Base-by-base conservation (phyloP, 331 rosid species). In the Acacia pycnantha region DNA sequence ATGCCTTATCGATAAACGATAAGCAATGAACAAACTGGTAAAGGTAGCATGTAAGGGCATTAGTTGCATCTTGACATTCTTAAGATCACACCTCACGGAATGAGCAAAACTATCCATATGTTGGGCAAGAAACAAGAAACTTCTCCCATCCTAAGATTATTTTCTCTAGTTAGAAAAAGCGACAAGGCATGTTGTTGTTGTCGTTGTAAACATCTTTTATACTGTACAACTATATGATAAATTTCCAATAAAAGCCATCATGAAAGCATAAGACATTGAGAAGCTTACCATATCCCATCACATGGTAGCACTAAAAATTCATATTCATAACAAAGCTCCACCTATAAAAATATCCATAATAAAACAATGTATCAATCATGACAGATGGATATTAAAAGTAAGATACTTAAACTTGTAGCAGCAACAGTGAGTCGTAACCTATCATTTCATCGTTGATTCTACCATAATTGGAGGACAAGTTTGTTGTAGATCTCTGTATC, bases 221-320 rank as follows among this genome's bases (percentile, higher is more conserved):
- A 44, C 56, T 71, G 50, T 81, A 56, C 43, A 64, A 76, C 51
- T 59, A 67, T 41, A 66, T 50, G 47, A 69, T 40, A 77, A 70
- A 41, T 35, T 37, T 79, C 37, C 22, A 44, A 80, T 47, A 76
- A 50, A 77, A n/a, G 56, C 1, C 27, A 13, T 22, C 14, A 82
- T 27, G 43, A 78, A 81, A 84, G 53, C 46, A 31, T n/a, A 79
- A 53, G 6, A 22, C 65, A 22, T 22, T 9, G 24, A 58, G 80
- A 87, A 43, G 50, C 89, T 80, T 91, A 95, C 99, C 99, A 95
- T 85, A 95, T 88, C 48, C 99, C 99, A 88, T 95, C 99, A 84
- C 99, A 95, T 47, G 98, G 98, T 54, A 95, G 82, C 85, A 91
- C 99, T n/a, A 95, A 71, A 89, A 95, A 95, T 73, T 95, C 97